These are phyloP conservation scores for sorghum (Sorghum bicolor) DNA, from an alignment of 176 grass and related monocot species.

Conservation along the genomic window DNA sequence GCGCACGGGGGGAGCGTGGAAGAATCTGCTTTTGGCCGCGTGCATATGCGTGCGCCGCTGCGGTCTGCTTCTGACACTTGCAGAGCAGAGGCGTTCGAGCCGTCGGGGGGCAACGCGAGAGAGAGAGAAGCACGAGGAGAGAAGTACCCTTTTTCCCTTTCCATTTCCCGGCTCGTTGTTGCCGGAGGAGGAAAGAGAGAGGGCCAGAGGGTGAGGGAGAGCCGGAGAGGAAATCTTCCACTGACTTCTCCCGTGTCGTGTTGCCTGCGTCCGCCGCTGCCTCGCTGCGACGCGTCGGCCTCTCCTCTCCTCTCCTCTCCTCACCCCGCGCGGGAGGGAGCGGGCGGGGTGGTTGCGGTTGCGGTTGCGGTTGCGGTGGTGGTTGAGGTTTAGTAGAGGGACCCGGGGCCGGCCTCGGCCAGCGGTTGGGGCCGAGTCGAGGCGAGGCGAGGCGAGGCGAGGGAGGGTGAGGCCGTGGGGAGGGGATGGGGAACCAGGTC, in stretches of 20 bases:
- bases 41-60: constrained; percentile 23
- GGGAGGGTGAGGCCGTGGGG: too few relatives aligned
- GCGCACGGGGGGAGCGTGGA: background rate
- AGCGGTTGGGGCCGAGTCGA: background rate
- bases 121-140: background rate
- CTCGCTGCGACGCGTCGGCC: background rate
- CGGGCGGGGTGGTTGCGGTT: background rate
- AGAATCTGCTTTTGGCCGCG: constrained; percentile 25
- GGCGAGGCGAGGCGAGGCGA: background rate
- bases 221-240: constrained; percentile 3
- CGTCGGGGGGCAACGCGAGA: background rate
- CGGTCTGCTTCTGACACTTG: background rate
- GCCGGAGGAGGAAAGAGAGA: background rate
- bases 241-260: constrained; percentile 18
- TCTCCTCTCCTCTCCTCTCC: background rate
- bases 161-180: background rate
- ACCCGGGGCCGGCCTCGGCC: background rate
- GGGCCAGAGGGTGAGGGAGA: too few relatives aligned
- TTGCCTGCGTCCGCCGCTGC: background rate
- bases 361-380: background rate
- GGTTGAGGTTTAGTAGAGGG: constrained; percentile 12
- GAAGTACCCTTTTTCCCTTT: background rate
- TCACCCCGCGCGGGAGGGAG: background rate
- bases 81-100: background rate
- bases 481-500: constrained; percentile 40